Conservation (phyloP, 139 green algal genomes). For the Picochlorum costavermella region DNA sequence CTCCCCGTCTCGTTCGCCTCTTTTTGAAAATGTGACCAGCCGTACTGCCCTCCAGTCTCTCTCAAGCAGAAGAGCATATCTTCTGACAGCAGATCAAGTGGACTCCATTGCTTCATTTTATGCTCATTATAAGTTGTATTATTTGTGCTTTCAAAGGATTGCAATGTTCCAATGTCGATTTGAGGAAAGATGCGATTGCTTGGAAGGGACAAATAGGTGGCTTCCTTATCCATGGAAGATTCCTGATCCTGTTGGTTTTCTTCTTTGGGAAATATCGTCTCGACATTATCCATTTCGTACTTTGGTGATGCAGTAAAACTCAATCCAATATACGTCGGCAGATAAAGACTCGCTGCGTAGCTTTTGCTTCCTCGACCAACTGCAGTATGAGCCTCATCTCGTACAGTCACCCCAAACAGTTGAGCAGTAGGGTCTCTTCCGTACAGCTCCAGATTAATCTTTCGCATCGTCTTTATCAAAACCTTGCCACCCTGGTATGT, state of each 20-base stretch:
- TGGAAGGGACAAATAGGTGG: background rate
- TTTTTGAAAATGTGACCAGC: slow-evolving; percentile 3
- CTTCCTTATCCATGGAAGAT: background rate
- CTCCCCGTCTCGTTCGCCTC: background rate
- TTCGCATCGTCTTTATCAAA: background rate
- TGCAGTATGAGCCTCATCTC: slow-evolving; percentile 5
- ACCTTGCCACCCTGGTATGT: background rate
- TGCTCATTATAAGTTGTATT: background rate
- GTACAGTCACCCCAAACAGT: background rate
- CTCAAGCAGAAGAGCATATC: background rate
- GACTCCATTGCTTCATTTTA: background rate
- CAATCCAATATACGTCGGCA: background rate
- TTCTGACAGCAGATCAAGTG: background rate
- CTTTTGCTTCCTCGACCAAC: slow-evolving; percentile 4
- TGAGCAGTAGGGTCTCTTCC: background rate
- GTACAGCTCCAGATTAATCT: background rate
- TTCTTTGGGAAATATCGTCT: background rate
- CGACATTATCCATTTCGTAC: background rate
- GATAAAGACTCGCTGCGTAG: background rate
- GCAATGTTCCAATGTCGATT: background rate
- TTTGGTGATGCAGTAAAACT: slow-evolving; percentile 7
- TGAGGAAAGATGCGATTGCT: background rate
- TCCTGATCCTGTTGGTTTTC: background rate
- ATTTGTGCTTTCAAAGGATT: background rate
- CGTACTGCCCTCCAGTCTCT: background rate